Base-by-base conservation (phyloP, 2,329 filamentous ascomycete species). In the Exophiala bonariae region DNA sequence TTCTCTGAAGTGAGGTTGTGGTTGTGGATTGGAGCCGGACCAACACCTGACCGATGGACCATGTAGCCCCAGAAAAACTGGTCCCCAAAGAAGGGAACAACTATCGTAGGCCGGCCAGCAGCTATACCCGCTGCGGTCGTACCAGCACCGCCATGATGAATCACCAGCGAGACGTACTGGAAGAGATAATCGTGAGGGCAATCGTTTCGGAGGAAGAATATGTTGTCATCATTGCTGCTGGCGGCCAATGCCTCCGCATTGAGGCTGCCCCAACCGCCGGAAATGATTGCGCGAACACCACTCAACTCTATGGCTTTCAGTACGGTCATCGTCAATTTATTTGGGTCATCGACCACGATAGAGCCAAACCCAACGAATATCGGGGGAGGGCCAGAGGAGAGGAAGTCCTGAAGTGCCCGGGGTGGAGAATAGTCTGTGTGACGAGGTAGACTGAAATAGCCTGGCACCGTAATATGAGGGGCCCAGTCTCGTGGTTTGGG, bases 101-200 rank as follows among this genome's bases (percentile, higher is more conserved):
- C 70, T 0, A 73, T 61, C 0, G 78, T 81, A 0, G 79, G 78
- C 16, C 67, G 62, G 0, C 73, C 78, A 41, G 75, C 69, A 3
- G 66, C 61, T 3, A 82, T 68, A 1, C 79, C 78, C 30, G 73
- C 74, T 1, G 79, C 78, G 2, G 79, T 41, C 3, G 40, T 43
- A n/a, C 79, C 79, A 13, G 79, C 79, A 7, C 79, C 80, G 17
- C 79, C 79, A 39, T 82, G 78, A 49, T 82, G 79, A 0, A 82
- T 70, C 0, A 82, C 78, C 11, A 70, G 73, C 0, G 74, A 69
- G 2, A 81, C 77, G n/a, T 72, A 68, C 50, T 77, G 69, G 52
- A 82, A 82, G 0, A 82, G 66, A 78, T 78, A 82, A 46, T 80
- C 75, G 44, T 81, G 77, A 1, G 78, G 79, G 41, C 72, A 75